These are phyloP conservation scores for Malassezia furfur DNA, from an alignment of 1,284 basidiomycete species.

Conservation along the genomic window DNA sequence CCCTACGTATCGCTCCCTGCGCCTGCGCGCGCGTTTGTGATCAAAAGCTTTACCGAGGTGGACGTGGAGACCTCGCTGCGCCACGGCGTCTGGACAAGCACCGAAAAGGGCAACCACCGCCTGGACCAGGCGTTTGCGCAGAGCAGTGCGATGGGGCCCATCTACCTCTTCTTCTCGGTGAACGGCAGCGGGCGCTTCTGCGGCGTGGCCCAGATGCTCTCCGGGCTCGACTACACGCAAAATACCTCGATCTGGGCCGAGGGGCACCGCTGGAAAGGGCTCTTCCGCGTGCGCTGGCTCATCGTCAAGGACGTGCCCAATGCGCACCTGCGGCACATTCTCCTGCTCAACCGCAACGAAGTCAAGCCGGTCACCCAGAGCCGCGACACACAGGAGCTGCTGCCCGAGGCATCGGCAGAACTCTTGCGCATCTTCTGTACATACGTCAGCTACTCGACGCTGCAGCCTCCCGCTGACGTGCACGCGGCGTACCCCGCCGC, in stretches of 20 bases:
- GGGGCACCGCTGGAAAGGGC: slow-evolving; percentile 46
- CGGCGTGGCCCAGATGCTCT: slow-evolving; percentile 45
- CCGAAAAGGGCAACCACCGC: slow-evolving; percentile 45
- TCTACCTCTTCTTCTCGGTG: slow-evolving; percentile 46
- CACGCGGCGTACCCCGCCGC: background rate
- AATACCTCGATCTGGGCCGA: slow-evolving; percentile 44
- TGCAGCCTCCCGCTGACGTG: background rate
- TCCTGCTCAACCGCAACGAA: slow-evolving; percentile 21
- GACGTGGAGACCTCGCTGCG: slow-evolving; percentile 43
- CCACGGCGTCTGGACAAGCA: slow-evolving; percentile 46
- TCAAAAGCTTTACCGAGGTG: slow-evolving; percentile 46
- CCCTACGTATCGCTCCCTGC: background rate
- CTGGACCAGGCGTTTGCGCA: slow-evolving; percentile 37
- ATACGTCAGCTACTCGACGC: background rate
- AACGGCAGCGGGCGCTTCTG: slow-evolving; percentile 46
- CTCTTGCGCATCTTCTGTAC: slow-evolving; percentile 32
- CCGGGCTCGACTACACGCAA: slow-evolving; percentile 39
- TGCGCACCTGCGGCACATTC: slow-evolving; percentile 36
- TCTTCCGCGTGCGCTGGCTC: slow-evolving; percentile 45
- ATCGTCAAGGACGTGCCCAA: slow-evolving; percentile 47
- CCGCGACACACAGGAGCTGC: slow-evolving; percentile 45
- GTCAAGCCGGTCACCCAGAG: slow-evolving; percentile 44
- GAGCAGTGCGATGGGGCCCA: slow-evolving; percentile 23
- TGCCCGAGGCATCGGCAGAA: slow-evolving; percentile 27
- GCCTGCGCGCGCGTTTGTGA: slow-evolving; percentile 41